Percentiles rank a stretch among this genome's conserved stretches.
phyloP scores from a whole-genome alignment of 176 grass and related monocot genomes.

The Bolboschoenus planiculmis region DNA sequence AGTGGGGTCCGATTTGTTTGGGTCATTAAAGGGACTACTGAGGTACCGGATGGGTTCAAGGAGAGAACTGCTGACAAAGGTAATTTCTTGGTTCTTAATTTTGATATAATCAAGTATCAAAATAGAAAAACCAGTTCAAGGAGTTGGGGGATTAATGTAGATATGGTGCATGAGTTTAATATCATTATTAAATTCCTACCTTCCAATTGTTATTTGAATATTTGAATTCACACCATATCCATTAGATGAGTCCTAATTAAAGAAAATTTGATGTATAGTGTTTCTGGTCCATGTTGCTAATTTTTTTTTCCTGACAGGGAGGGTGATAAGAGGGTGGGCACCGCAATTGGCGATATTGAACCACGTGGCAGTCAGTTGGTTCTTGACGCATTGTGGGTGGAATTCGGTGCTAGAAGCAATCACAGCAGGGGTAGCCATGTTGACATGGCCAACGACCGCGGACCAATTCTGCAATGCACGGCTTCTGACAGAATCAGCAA shows the following conservation, averaged over 20 bases:
- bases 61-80: slow-evolving; percentile 20
- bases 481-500: slow-evolving; percentile 46
- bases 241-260: background rate
- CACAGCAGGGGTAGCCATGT: slow-evolving; percentile 54
- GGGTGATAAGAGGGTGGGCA: slow-evolving; percentile 55
- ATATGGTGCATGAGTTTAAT: background rate
- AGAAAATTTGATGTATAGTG: background rate
- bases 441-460: slow-evolving; percentile 59
- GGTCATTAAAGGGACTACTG: slow-evolving; percentile 20
- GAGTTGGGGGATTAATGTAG: background rate
- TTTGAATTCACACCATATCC: background rate
- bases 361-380: slow-evolving; percentile 54
- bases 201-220: background rate
- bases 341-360: slow-evolving; percentile 59
- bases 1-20: slow-evolving; percentile 60
- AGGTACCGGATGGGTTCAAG: slow-evolving; percentile 52
- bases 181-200: background rate
- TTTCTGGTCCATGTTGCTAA: background rate
- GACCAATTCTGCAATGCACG: slow-evolving; percentile 69
- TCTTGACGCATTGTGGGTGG: slow-evolving; percentile 63
- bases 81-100: background rate
- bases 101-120: background rate
- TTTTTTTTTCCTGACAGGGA: background rate
- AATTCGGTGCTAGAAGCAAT: slow-evolving; percentile 58
- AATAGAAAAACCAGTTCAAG: background rate